A percentile compares a stretch with the other conserved stretches of the same genome.
These are phyloP conservation scores for Aspergillus biplanus DNA, from an alignment of 495 filamentous ascomycete species.

Conservation along the genomic window DNA sequence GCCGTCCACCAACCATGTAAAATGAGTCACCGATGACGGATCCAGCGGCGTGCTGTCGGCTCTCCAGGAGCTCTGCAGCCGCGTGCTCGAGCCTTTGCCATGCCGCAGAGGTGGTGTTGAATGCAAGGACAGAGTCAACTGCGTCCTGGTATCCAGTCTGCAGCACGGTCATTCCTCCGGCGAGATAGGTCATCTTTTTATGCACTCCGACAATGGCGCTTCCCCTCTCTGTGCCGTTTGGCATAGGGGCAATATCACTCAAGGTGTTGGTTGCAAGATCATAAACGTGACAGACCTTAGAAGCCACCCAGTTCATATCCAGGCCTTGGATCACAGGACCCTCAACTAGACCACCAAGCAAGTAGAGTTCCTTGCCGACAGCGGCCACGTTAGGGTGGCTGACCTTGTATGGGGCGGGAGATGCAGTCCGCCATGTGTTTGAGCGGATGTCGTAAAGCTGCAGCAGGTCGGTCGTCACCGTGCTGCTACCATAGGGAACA, in stretches of 20 bases:
- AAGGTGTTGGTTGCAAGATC: constrained; percentile 3
- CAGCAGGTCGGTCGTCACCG: constrained; percentile 1
- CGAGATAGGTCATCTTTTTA: constrained; percentile 8
- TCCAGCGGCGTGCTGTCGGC: constrained; percentile 8
- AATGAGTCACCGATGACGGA: constrained; percentile 7
- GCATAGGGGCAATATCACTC: background rate
- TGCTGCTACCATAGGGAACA: background rate
- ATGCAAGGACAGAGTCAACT: constrained; percentile 1
- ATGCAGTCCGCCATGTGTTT: constrained; percentile 1
- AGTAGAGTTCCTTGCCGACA: background rate
- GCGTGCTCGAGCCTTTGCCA: background rate
- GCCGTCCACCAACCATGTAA: constrained; percentile 9
- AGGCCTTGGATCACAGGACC: background rate
- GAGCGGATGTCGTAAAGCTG: constrained; percentile 4
- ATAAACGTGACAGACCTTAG: background rate
- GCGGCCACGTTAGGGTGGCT: constrained; percentile 3
- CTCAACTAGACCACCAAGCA: constrained; percentile 7
- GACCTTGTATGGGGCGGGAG: background rate
- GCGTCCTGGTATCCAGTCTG: constrained; percentile 6
- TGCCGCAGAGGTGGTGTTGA: constrained; percentile 4
- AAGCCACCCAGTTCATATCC: constrained; percentile 8
- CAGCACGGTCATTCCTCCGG: constrained; percentile 10
- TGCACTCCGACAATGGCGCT: constrained; percentile 7
- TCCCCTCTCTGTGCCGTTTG: constrained; percentile 7
- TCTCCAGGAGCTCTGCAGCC: constrained; percentile 2